phyloP scores from a whole-genome alignment of 208 protist genomes.

The Crithidia bombi region DNA sequence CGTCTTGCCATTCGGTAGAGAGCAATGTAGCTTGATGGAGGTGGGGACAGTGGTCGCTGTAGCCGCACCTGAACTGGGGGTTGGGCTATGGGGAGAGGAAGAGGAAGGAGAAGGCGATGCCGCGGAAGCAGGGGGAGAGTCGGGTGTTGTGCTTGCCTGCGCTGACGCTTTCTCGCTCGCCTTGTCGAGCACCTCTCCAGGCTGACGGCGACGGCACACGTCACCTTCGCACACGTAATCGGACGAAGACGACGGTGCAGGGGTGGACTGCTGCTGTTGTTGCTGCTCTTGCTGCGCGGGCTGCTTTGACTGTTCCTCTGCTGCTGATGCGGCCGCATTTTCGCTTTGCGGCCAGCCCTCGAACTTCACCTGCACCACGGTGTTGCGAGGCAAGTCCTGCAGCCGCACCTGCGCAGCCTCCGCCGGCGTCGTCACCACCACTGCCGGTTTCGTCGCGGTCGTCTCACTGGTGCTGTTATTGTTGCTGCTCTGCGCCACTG shows the following conservation, averaged over 20 bases:
- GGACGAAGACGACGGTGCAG: neutral
- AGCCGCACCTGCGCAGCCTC: conserved; percentile 47
- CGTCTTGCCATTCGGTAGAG: conserved; percentile 57
- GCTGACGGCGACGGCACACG: conserved; percentile 33
- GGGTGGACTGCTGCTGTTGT: neutral
- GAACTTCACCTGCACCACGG: conserved; percentile 25
- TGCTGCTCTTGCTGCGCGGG: neutral
- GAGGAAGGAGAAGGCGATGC: neutral
- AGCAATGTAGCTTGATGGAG: conserved; percentile 62
- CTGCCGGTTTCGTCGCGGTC: neutral
- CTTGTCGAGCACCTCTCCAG: conserved; percentile 3
- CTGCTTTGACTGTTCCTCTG: neutral
- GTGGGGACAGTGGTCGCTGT: too few species aligned
- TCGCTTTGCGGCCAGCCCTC: neutral
- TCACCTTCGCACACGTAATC: conserved; percentile 46
- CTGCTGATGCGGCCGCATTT: neutral
- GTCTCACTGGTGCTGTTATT: neutral
- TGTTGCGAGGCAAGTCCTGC: conserved; percentile 50
- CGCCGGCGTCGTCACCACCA: conserved; percentile 20
- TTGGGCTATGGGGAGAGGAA: neutral
- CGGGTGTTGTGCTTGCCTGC: conserved; percentile 1
- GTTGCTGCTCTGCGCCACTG: conserved; percentile 10
- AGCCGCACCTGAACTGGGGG: too few species aligned
- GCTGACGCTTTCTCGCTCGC: neutral
- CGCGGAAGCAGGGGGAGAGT: neutral